Conservation (phyloP, 129 eudicot species). For the Solidago caesia region DNA sequence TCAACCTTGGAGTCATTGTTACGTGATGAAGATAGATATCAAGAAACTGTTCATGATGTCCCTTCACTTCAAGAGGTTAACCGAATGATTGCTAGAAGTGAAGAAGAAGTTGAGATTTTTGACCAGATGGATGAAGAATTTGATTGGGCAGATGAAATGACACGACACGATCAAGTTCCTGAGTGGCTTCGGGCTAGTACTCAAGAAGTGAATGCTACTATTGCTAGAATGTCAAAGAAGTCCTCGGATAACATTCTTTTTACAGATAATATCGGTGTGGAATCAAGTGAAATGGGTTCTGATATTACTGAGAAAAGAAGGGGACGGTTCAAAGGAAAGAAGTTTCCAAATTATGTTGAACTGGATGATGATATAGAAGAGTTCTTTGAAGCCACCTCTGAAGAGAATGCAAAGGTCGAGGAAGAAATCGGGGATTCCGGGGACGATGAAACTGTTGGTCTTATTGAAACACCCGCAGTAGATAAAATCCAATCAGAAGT, state of each 20-base stretch:
- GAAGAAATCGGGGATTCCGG: slow-evolving; percentile 49
- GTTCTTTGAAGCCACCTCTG: slow-evolving; percentile 72
- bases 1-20: slow-evolving; percentile 77
- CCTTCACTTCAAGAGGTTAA: slow-evolving; percentile 95
- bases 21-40: slow-evolving; percentile 83
- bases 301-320: slow-evolving; percentile 50
- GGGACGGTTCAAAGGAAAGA: slow-evolving; percentile 72
- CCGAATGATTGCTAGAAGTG: slow-evolving; percentile 96
- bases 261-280: slow-evolving; percentile 42
- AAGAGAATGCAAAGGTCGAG: slow-evolving; percentile 66
- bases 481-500: slow-evolving; percentile 57
- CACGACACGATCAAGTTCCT: slow-evolving; percentile 79
- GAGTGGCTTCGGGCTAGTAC: slow-evolving; percentile 82
- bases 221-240: slow-evolving; percentile 63
- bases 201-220: slow-evolving; percentile 59
- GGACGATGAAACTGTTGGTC: slow-evolving; percentile 61
- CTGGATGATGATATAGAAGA: slow-evolving; percentile 78
- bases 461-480: slow-evolving; percentile 40
- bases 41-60: slow-evolving; percentile 92
- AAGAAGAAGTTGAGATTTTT: slow-evolving; percentile 89
- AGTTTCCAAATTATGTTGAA: slow-evolving; percentile 73
- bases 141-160: slow-evolving; percentile 93
- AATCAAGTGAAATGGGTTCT: slow-evolving; percentile 29
- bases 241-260: slow-evolving; percentile 42
- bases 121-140: slow-evolving; percentile 97